Conservation (phyloP, 768 basidiomycete genomes). For the Leccinum pellstonianum region DNA sequence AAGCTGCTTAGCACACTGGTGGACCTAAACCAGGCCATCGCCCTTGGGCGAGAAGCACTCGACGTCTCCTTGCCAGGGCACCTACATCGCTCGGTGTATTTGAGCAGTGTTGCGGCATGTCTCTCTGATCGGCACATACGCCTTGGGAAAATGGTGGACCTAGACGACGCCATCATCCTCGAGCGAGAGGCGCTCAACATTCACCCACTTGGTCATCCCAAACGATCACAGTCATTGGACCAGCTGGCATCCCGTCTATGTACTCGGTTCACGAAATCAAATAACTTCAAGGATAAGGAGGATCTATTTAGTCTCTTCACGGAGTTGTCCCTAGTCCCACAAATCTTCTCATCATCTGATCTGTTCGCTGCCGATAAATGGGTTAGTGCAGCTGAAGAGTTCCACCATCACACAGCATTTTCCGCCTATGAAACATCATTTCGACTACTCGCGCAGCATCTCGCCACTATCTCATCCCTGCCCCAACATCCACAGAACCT, state of each 20-base stretch:
- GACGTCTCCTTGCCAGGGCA: background rate
- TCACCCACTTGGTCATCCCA: background rate
- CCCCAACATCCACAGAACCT: background rate
- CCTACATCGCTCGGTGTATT: background rate
- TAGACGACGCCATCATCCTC: background rate
- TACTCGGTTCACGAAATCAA: background rate
- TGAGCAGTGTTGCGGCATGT: background rate
- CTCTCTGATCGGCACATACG: background rate
- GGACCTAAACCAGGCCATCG: background rate
- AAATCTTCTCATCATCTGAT: background rate
- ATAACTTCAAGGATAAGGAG: background rate
- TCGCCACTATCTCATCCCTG: background rate
- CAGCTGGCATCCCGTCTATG: background rate
- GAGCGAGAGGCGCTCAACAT: background rate
- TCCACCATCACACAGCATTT: background rate
- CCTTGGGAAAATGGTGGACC: background rate
- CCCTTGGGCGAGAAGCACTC: background rate
- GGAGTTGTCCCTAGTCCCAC: background rate
- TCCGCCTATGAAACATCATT: background rate
- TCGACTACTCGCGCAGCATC: background rate
- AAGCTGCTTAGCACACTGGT: background rate
- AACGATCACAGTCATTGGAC: background rate
- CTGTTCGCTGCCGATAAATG: background rate
- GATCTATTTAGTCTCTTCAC: background rate
- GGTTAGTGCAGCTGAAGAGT: background rate